phyloP scores from a whole-genome alignment of 1,284 basidiomycete species.

The Melampsora larici-populina region DNA sequence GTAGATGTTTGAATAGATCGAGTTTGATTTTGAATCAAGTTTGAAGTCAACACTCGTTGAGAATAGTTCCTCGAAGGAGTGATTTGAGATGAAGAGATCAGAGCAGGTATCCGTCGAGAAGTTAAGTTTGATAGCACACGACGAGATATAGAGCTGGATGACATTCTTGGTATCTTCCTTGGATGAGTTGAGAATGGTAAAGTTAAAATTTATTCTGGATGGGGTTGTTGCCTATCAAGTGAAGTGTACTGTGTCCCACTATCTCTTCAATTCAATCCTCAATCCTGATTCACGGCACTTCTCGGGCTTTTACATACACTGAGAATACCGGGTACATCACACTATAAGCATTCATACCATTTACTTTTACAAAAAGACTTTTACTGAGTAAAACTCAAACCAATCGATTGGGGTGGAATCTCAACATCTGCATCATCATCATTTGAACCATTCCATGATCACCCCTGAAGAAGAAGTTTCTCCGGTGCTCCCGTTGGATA shows the following conservation, averaged over 20 bases:
- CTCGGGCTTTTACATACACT: background rate
- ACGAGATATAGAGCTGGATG: constrained; percentile 12
- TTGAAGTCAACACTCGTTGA: background rate
- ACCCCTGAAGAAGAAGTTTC: too few species aligned
- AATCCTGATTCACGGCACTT: constrained; percentile 6
- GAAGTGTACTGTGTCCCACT: too few species aligned
- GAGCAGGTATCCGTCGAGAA: background rate
- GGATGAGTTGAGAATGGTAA: background rate
- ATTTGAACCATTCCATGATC: too few species aligned
- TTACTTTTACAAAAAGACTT: too few species aligned
- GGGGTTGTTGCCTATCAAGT: too few species aligned
- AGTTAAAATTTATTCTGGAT: background rate
- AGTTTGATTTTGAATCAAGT: background rate
- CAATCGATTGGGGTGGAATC: too few species aligned
- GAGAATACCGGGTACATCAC: too few species aligned
- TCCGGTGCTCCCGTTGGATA: too few species aligned
- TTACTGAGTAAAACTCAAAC: too few species aligned
- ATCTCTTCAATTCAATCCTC: too few species aligned
- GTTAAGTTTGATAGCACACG: constrained; percentile 1
- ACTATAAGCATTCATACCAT: too few species aligned
- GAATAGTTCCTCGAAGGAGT: background rate
- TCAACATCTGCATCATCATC: too few species aligned
- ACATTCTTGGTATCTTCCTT: background rate
- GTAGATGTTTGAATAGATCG: constrained; percentile 31
- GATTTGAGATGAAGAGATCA: constrained; percentile 1